Conservation (phyloP, 2,329 filamentous ascomycete genomes). For the Zelopaecilomyces penicillatus region DNA sequence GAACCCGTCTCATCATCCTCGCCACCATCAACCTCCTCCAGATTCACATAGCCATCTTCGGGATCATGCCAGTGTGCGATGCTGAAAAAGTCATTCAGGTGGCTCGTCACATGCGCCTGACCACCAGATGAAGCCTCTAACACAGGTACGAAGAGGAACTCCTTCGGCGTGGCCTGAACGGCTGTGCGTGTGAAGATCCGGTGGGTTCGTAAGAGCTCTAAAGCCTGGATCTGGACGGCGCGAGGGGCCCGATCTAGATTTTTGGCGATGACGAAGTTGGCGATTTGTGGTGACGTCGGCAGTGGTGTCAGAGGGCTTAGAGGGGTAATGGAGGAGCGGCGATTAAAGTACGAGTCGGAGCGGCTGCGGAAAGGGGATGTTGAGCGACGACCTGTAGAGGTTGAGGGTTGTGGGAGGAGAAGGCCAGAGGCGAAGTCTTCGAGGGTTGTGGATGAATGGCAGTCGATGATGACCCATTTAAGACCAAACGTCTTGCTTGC, state of each 20-base stretch:
- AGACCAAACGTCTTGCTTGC: slow-evolving; percentile 65
- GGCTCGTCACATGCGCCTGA: slow-evolving; percentile 40
- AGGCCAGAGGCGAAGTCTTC: slow-evolving; percentile 73
- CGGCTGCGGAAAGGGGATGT: slow-evolving; percentile 18
- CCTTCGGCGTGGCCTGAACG: slow-evolving; percentile 64
- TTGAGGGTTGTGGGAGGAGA: slow-evolving; percentile 33
- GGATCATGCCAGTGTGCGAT: slow-evolving; percentile 78
- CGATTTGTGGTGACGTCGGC: slow-evolving; percentile 41
- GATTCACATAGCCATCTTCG: slow-evolving; percentile 63
- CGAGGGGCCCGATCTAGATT: slow-evolving; percentile 68
- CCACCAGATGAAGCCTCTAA: slow-evolving; percentile 42
- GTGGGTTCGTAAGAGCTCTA: slow-evolving; percentile 70
- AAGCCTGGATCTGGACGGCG: slow-evolving; percentile 72
- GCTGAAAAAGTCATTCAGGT: slow-evolving; percentile 76
- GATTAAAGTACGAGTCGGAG: slow-evolving; percentile 23
- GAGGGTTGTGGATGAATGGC: slow-evolving; percentile 62
- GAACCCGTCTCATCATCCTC: slow-evolving; percentile 26
- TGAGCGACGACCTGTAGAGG: slow-evolving; percentile 15
- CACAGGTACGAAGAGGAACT: slow-evolving; percentile 75
- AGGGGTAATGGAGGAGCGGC: slow-evolving; percentile 15
- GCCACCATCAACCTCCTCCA: slow-evolving; percentile 50
- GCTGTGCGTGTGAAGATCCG: slow-evolving; percentile 69
- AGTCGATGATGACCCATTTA: slow-evolving; percentile 61
- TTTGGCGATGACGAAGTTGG: slow-evolving; percentile 75
- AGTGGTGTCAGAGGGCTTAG: slow-evolving; percentile 21